phyloP scores from a whole-genome alignment of 164 flowering plant genomes.

The Chimonanthus salicifolius region DNA sequence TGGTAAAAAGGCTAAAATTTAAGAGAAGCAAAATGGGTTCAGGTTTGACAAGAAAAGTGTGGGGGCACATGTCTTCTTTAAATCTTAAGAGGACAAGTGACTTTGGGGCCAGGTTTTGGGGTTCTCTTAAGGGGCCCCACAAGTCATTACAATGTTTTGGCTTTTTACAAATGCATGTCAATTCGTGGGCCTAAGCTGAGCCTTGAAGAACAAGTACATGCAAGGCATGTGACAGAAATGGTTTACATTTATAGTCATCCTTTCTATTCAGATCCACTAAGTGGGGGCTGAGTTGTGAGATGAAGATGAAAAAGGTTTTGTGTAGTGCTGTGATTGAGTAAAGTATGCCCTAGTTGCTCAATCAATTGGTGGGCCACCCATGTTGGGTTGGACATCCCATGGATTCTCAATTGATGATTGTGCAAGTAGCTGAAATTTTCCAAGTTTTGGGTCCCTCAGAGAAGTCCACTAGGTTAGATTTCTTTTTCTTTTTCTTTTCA shows the following conservation, averaged over 20 bases:
- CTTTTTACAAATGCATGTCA: neutral
- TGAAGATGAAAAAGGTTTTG: too few species aligned
- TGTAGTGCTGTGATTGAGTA: too few species aligned
- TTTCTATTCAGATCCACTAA: too few species aligned
- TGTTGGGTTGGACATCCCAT: too few species aligned
- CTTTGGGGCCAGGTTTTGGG: neutral
- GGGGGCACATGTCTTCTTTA: neutral
- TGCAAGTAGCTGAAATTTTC: neutral
- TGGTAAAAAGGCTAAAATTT: too few species aligned
- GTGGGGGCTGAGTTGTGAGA: too few species aligned
- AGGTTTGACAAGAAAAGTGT: neutral
- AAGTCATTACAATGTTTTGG: neutral
- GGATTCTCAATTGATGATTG: neutral
- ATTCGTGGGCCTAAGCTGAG: neutral
- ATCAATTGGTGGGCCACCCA: neutral
- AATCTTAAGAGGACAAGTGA: neutral
- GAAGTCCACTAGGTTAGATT: too few species aligned
- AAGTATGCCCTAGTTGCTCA: neutral
- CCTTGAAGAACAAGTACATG: neutral
- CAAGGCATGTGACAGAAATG: conserved; percentile 1
- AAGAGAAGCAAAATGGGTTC: too few species aligned
- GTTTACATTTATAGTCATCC: neutral
- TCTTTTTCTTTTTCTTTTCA: too few species aligned
- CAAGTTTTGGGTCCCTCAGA: neutral
- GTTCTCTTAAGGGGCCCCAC: neutral